phyloP scores from a whole-genome alignment of 2,329 filamentous ascomycete species.

The Ophiostoma himal-ulmi region DNA sequence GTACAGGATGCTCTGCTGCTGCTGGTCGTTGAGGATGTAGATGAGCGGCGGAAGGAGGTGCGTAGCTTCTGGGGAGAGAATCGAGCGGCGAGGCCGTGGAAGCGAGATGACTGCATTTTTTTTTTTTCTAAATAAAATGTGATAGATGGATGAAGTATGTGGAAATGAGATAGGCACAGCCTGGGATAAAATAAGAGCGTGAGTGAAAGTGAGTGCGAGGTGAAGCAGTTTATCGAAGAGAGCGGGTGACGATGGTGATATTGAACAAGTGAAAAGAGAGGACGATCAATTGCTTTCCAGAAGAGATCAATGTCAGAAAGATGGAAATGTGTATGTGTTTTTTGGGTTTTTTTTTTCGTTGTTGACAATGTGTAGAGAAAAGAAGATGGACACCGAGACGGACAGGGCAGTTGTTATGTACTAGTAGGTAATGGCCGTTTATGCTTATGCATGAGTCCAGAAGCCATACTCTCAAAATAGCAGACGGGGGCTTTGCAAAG shows the following conservation, averaged over 20 bases:
- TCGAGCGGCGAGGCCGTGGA: conserved; percentile 47
- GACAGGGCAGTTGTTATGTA: conserved; percentile 3
- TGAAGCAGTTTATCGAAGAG: not conserved
- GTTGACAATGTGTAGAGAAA: not conserved
- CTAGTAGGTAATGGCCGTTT: not conserved
- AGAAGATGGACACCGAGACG: not conserved
- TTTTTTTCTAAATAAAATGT: conserved; percentile 27
- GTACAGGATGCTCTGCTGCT: conserved; percentile 40
- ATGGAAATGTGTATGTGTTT: not conserved
- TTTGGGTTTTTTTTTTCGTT: not conserved
- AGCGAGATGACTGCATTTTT: conserved; percentile 45
- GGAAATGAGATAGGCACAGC: conserved; percentile 5
- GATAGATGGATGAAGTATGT: not conserved
- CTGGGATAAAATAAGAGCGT: not conserved
- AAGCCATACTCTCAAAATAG: conserved; percentile 9
- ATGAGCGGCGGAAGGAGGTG: conserved; percentile 48
- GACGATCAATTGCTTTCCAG: conserved; percentile 20
- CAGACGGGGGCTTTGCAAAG: conserved; percentile 3
- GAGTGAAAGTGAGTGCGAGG: not conserved
- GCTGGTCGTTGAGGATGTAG: conserved; percentile 33
- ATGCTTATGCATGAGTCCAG: conserved; percentile 5
- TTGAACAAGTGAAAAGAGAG: conserved; percentile 13
- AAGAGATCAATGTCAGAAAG: conserved; percentile 13
- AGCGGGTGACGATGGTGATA: not conserved
- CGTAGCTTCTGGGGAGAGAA: conserved; percentile 47